Conservation (phyloP, 2,329 filamentous ascomycete species). For the Biscogniauxia mediterranea region DNA sequence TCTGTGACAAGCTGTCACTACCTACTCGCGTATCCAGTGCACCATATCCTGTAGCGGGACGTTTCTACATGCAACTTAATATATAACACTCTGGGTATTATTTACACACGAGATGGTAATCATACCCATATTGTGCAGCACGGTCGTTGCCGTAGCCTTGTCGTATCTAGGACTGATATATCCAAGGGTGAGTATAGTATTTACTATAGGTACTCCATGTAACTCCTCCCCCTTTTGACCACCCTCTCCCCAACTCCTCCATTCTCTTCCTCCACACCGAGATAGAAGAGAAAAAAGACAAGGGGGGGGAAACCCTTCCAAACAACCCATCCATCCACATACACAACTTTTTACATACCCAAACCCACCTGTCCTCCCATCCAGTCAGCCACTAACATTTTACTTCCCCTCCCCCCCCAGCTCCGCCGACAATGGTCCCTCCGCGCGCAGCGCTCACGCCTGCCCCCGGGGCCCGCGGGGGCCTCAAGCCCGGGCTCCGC, state of each 20-base stretch:
- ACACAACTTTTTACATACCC: no score
- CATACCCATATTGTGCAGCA: neutral
- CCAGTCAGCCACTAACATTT: neutral
- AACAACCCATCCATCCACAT: no score
- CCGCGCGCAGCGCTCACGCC: constrained; percentile 37
- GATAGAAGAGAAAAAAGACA: no score
- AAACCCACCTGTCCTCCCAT: no score
- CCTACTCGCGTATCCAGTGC: neutral
- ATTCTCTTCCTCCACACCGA: no score
- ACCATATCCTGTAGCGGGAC: neutral
- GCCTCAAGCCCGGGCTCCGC: constrained; percentile 35
- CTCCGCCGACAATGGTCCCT: constrained; percentile 39
- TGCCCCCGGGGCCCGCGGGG: constrained; percentile 38
- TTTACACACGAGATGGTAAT: neutral
- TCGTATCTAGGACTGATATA: neutral
- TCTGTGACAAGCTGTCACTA: neutral
- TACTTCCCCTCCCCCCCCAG: constrained; percentile 17
- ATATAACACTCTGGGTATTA: neutral
- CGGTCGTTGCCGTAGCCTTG: neutral
- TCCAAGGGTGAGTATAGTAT: neutral
- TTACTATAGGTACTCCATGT: neutral
- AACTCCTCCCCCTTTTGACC: no score
- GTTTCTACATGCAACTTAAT: neutral
- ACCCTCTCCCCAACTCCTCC: no score
- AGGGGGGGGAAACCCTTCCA: no score